phyloP scores from a whole-genome alignment of 441 rosid species.

The Daphne laureola region DNA sequence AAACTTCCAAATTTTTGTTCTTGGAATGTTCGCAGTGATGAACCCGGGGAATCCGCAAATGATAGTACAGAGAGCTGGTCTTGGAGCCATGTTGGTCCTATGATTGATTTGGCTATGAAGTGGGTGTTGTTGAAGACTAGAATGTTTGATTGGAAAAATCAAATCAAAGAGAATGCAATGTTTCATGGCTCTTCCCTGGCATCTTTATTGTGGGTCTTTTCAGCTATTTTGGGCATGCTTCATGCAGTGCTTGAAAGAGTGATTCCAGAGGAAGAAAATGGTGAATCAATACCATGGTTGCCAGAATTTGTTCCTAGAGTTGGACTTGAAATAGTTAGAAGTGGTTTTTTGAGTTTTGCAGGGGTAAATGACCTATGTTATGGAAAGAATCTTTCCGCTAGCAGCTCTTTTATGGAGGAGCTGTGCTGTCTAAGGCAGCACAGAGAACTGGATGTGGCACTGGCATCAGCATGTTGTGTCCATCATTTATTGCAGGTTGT shows the following conservation, averaged over 20 bases:
- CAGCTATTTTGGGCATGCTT: constrained; percentile 59
- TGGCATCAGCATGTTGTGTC: constrained; percentile 71
- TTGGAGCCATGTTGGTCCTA: constrained; percentile 72
- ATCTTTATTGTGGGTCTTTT: constrained; percentile 62
- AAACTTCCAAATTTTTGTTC: constrained; percentile 62
- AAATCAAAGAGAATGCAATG: constrained; percentile 19
- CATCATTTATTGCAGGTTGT: constrained; percentile 44
- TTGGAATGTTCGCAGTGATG: constrained; percentile 22
- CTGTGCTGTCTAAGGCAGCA: constrained; percentile 54
- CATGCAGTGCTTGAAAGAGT: constrained; percentile 63
- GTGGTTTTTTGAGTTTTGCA: constrained; percentile 43
- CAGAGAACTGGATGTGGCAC: constrained; percentile 38
- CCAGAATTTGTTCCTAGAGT: constrained; percentile 86
- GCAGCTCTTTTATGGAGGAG: constrained; percentile 39
- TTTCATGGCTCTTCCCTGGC: constrained; percentile 24
- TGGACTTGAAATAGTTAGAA: constrained; percentile 62
- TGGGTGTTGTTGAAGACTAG: constrained; percentile 50
- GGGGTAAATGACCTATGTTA: constrained; percentile 14
- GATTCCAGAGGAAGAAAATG: constrained; percentile 32
- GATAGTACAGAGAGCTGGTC: constrained; percentile 49
- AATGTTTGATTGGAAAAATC: constrained; percentile 30
- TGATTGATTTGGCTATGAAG: constrained; percentile 68
- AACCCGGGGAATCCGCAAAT: constrained; percentile 15
- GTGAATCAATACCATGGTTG: constrained; percentile 49
- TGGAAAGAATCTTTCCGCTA: constrained; percentile 27